Evolutionary conservation across 2,329 filamentous ascomycete species (phyloP), one percentile per base, ranked within the genome.

Genomic region (Rhexocercosporidium sp.): DNA sequence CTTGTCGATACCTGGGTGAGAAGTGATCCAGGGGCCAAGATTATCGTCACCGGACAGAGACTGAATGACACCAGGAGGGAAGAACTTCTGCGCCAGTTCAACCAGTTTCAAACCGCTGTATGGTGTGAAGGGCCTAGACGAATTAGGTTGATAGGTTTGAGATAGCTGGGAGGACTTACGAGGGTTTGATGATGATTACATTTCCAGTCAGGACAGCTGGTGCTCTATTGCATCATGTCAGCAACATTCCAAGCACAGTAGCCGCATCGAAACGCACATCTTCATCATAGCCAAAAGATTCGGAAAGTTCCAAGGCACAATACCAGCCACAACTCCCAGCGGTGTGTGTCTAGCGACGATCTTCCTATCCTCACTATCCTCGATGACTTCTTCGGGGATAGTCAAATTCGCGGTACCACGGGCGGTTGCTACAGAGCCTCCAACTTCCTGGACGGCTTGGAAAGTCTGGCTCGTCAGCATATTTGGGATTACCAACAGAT

Each of bases 261-360:
- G 20, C 2, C 29, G 2, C 7, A 27, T n/a, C 18, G 8, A 20
- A 8, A n/a, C 57, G 29, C 18, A 59, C 60, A 86, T 80, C 75
- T 89, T 89, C 56, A 84, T 78, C 61, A 81, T 80, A 14, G 81
- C 80, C 1, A 84, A 77, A 64, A 82, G 79, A 31, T 84, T 70
- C 1, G 82, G 82, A 70, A 83, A 89, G 75, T 89, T 89, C 87
- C 87, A 89, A 0, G 86, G 86, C 27, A 85, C 84, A 71, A 89
- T 88, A 66, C 83, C 87, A 14, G 80, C 85, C 1, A 82, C 79
- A 4, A 85, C 80, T 39, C 85, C 85, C 46, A 86, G 78, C 0
- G 85, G 84, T 22, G 76, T 75, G 71, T 82, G 81, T 2, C 79
- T 82, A 2, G 79, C 79, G 20, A 64, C 85, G 76, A 66, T 84